phyloP scores from a whole-genome alignment of 352 stramenopile genomes.

The Globisporangium emineosum region DNA sequence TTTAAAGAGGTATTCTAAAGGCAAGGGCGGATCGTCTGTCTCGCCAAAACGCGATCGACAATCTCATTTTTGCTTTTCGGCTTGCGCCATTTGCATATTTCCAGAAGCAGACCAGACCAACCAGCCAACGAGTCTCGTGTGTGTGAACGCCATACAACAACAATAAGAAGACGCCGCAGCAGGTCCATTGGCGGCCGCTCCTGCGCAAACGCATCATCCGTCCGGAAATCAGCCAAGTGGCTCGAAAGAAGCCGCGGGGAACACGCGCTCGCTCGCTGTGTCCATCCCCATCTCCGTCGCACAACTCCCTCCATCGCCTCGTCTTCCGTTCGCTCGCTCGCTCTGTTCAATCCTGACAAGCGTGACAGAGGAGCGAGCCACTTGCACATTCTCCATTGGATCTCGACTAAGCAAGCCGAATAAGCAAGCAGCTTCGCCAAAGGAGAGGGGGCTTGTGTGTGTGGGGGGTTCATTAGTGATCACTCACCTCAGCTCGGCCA shows the following conservation, averaged over 20 bases:
- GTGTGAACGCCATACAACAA: constrained; percentile 5
- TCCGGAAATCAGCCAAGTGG: not conserved
- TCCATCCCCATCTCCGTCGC: not conserved
- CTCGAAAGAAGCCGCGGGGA: constrained; percentile 2
- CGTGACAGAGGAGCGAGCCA: not conserved
- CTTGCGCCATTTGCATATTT: no score
- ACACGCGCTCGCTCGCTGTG: not conserved
- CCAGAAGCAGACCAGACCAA: no score
- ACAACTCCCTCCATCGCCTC: not conserved
- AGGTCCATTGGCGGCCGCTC: not conserved
- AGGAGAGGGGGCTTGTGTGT: no score
- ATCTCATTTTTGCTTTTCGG: no score
- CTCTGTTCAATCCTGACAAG: constrained; percentile 6
- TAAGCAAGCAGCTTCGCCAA: not conserved
- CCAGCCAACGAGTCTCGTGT: no score
- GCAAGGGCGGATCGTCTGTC: no score
- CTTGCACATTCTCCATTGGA: not conserved
- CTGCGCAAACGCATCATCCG: no score
- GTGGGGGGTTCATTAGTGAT: no score
- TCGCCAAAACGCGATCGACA: no score
- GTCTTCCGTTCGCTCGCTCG: not conserved
- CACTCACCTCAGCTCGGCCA: no score
- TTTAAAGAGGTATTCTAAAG: no score
- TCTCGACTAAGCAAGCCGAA: not conserved
- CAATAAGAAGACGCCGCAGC: not conserved